Base-by-base conservation (phyloP, 73 alveolate species). In the Paramecium tetraurelia region DNA sequence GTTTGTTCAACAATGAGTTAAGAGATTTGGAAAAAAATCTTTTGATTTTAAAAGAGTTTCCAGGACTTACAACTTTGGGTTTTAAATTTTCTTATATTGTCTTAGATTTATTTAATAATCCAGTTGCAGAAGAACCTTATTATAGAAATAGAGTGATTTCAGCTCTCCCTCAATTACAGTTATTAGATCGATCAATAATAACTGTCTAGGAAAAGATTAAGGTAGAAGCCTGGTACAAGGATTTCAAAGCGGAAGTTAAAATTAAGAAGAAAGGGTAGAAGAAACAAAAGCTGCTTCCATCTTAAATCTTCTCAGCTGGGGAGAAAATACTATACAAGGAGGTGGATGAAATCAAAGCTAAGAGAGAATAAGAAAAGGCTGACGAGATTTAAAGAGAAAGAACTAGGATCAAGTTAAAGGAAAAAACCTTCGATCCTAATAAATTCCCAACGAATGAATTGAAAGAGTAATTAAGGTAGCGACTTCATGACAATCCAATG, bases 91-190 rank as follows among this genome's bases (percentile, higher is more conserved):
- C 40, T 48, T 16, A 40, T 59, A 76, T 95, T 18, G 31, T 53
- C 31, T 53, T 53, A 68, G 98, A 96, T 93, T 86, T 97, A 72
- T 97, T 96, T 86, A 97, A 97, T 58, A 98, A 98, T 93, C 99
- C 99, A 9, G 93, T 97, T 4, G 99, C 99, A 12, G 99, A 97
- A 85, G 99, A 98, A 71, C 99, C 99, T 0, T 96, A 98, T 86
- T 98, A 97, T 83, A 86, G 99, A 80, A 96, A 96, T 69, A 96
- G 97, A 92, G 99, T 98, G 3, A 97, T 98, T 44, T 93, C 95
- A 89, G 85, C 98, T 10, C 86, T 98, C 85, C 99, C 99, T 43
- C 76, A 94, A 57, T 76, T 98, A 57, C 95, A 96, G 92, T 75
- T 97, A 20, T 93, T 98, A 12, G 99, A 98, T 96, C 92, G 99